phyloP scores from a whole-genome alignment of 108 stramenopile species.

The Schizochytrium sp. region DNA sequence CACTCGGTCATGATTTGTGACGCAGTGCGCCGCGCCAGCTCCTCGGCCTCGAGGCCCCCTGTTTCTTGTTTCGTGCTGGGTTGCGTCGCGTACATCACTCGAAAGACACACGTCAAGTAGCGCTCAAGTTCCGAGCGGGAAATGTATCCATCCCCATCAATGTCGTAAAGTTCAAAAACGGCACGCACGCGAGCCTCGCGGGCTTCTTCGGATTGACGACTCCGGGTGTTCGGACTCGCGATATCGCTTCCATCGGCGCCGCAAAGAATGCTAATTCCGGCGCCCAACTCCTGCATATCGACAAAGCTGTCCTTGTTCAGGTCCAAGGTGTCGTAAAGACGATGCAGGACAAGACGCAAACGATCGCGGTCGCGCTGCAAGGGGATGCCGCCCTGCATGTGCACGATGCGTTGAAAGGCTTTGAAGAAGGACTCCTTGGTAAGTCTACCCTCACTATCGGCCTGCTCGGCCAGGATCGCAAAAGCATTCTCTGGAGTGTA shows the following conservation, averaged over 20 bases:
- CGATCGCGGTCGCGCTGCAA: neutral
- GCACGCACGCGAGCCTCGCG: constrained; percentile 13
- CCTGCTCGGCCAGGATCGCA: neutral
- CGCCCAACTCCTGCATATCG: constrained; percentile 23
- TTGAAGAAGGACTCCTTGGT: neutral
- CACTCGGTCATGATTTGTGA: neutral
- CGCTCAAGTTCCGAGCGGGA: neutral
- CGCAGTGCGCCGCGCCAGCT: constrained; percentile 17
- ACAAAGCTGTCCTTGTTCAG: neutral
- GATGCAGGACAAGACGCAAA: neutral
- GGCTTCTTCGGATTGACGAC: neutral
- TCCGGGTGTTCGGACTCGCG: neutral
- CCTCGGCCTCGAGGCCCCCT: neutral
- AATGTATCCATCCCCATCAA: constrained; percentile 20
- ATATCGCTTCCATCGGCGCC: neutral
- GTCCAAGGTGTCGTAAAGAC: constrained; percentile 20
- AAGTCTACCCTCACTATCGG: constrained; percentile 4
- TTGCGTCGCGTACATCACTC: constrained; percentile 16
- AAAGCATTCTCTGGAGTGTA: constrained; percentile 20
- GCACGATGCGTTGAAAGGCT: neutral
- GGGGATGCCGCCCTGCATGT: neutral
- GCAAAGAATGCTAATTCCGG: constrained; percentile 26
- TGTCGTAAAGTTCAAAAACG: constrained; percentile 32
- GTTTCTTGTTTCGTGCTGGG: neutral
- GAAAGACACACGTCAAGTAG: constrained; percentile 21